Base-by-base conservation (phyloP, 1,284 basidiomycete species). In the Bondarzewia mesenterica region DNA sequence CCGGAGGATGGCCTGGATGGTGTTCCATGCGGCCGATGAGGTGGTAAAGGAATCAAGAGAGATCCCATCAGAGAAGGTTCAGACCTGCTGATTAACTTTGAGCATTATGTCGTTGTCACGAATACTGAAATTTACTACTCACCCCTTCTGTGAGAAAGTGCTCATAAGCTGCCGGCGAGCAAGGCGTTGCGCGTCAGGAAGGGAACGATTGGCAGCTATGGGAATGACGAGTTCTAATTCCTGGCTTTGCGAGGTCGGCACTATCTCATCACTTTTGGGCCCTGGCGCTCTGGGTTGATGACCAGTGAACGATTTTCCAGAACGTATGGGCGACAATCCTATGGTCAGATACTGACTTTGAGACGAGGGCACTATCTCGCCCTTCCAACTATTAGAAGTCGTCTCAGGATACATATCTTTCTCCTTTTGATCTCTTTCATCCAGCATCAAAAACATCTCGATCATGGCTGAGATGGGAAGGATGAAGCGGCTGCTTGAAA, bases 221-320 rank as follows among this genome's bases (percentile, higher is more conserved):
- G 26, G 42, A 35, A 47, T 21, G 5, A 16, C 6, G 4, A 60
- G 27, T 18, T 60, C 60, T 14, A 40, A 42, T 41, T 62, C 60
- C 22, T 58, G 49, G 27, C 52, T 55, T 37, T 62, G 60, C 1
- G 60, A 62, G 18, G 54, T 58, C 3, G 58, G 56, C 8, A 60
- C 51, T 21, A 62, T 22, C 7, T 55, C 50, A n/a, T 46, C 18
- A 1, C 22, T 26, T 2, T 21, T 15, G 10, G 21, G 26, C 5
- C 18, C 22, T 2, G 37, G 23, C 8, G 39, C 25, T 2, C 26
- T 12, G 15, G 29, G 14, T 15, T 15, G 46, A 29, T 43, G 27
- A 42, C n/a, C n/a, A n/a, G 29, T n/a, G n/a, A 8, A 6, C 37
- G n/a, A 21, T 25, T 38, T 16, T 15, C n/a, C 7, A 18, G 14